These are phyloP conservation scores for Botryotinia calthae DNA, from an alignment of 2,329 filamentous ascomycete species.

Conservation along the genomic window DNA sequence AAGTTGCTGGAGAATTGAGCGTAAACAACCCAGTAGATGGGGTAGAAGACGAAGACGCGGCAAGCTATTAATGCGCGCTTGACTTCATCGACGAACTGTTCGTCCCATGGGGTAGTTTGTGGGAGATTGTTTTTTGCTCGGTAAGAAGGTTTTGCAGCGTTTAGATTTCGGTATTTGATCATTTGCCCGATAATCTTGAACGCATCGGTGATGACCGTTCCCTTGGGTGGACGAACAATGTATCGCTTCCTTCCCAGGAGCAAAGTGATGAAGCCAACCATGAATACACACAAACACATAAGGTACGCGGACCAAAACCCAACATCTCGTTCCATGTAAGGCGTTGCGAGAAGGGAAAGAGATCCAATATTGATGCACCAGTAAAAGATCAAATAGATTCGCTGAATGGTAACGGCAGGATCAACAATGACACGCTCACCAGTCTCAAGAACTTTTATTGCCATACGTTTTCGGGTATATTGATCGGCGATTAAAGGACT, in stretches of 20 bases:
- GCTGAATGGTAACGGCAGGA: constrained; percentile 54
- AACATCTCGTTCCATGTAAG: constrained; percentile 45
- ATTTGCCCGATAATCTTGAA: constrained; percentile 61
- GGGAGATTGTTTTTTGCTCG: constrained; percentile 43
- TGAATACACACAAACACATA: constrained; percentile 50
- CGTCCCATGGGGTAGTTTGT: constrained; percentile 39
- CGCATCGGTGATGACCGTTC: constrained; percentile 63
- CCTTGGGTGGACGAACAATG: constrained; percentile 52
- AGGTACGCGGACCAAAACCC: constrained; percentile 50
- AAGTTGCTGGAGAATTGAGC: constrained; percentile 55
- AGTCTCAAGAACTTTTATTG: constrained; percentile 47
- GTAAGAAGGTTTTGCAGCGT: constrained; percentile 63
- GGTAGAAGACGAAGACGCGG: constrained; percentile 55
- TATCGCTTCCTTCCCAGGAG: constrained; percentile 57
- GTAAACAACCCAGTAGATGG: constrained; percentile 53
- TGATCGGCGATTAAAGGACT: constrained; percentile 62
- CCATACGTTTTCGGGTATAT: constrained; percentile 44
- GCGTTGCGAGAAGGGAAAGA: constrained; percentile 44
- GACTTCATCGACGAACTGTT: constrained; percentile 46
- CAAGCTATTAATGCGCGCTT: constrained; percentile 58
- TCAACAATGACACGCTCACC: constrained; percentile 61
- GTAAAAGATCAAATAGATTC: constrained; percentile 54
- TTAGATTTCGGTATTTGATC: constrained; percentile 47
- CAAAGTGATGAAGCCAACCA: constrained; percentile 50
- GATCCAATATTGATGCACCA: constrained; percentile 67